Conservation (phyloP, 1,284 basidiomycete species). For the Cryptococcus sp. region DNA sequence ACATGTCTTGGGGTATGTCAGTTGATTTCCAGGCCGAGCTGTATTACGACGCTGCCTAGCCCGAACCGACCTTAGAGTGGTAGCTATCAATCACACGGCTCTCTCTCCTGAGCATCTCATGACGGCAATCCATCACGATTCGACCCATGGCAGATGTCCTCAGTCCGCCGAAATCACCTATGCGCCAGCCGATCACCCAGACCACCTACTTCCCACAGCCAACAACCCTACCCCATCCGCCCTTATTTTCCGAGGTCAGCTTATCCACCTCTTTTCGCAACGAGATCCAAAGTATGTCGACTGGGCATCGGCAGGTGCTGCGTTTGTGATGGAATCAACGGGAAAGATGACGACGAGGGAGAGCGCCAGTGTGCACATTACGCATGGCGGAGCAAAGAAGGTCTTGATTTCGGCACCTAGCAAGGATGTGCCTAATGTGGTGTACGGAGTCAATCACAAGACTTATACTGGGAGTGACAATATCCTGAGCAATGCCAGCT, state of each 20-base stretch:
- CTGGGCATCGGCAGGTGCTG: conserved; percentile 44
- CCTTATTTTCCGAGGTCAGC: conserved; percentile 38
- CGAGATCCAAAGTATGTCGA: conserved; percentile 43
- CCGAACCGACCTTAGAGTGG: conserved; percentile 36
- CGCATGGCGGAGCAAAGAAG: conserved; percentile 42
- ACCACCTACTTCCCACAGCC: conserved; percentile 23
- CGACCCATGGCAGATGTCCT: conserved; percentile 43
- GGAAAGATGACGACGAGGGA: conserved; percentile 46
- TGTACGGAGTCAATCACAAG: conserved; percentile 47
- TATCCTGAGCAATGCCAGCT: conserved; percentile 48
- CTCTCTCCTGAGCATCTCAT: conserved; percentile 43
- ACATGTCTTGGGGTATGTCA: not conserved
- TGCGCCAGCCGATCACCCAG: conserved; percentile 34
- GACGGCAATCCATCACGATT: conserved; percentile 45
- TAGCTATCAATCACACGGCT: conserved; percentile 50
- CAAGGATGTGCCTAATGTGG: conserved; percentile 42
- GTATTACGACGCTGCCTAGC: conserved; percentile 27
- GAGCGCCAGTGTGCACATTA: conserved; percentile 42
- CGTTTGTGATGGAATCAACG: conserved; percentile 46
- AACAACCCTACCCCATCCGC: conserved; percentile 33
- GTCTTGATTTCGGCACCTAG: conserved; percentile 49
- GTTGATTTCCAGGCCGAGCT: conserved; percentile 22
- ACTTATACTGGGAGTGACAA: conserved; percentile 37
- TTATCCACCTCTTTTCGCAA: conserved; percentile 45
- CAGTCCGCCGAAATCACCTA: conserved; percentile 32